Evolutionary conservation across 805 yeast genomes (phyloP), one percentile per base, ranked within the genome.

Genomic region (Candida orba): DNA sequence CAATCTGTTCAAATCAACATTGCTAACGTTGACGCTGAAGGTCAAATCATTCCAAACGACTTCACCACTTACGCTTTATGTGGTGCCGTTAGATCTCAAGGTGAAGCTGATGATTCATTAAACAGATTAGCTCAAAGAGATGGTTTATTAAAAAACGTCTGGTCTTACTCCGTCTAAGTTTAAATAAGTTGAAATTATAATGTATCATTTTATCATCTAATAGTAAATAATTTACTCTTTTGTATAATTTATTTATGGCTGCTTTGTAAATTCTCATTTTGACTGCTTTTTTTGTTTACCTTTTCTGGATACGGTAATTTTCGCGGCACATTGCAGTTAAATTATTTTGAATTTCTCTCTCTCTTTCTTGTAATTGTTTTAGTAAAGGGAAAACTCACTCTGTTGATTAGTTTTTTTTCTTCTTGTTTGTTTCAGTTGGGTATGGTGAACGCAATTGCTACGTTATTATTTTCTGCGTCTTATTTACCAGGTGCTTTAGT

Each of bases 41-140:
- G 99, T 63, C 90, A 84, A 70, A 93, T 93, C 63, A 79, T 91
- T 70, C 82, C 89, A 68, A 95, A 90, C 72, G 79, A 79, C 64
- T 76, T 76, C 86, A 77, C 85, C 79, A 83, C 97, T 65, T 93
- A 91, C 81, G 97, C 96, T 73, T 80, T 93, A 67, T 80, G 84
- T 65, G 99, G 99, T 67, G 88, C 83, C 83, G 84, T 93, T 73
- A 90, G 99, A 83, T 78, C 90, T 69, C 86, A 95, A 79, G 99
- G 98, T 78, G 99, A 93, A 81, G 87, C 96, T 68, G 99, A 93
- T 68, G 99, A 93, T 78, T 88, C 96, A 58, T 75, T 93, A 71
- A 93, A 93, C 96, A 89, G 99, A 81, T 85, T 93, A 69, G 95
- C 98, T 63, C 97, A 93, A 80, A 84, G 82, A 69, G 98, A 93